Base-by-base conservation (phyloP, 179 eudicot genomes). In the Monotropa hypopitys region DNA sequence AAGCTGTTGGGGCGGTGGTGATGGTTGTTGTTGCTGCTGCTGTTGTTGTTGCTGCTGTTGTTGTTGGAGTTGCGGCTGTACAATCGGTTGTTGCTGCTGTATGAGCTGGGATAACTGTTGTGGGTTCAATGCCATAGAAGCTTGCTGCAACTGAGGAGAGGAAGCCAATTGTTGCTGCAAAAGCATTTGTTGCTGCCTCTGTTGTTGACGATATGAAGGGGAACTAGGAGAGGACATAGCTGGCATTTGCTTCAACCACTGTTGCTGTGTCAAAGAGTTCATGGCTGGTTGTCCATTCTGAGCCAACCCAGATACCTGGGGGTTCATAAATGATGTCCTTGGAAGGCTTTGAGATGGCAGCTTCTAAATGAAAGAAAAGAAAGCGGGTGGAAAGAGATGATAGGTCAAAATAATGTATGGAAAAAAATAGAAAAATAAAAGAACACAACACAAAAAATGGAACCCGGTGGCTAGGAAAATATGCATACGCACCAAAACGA, bases 241-340 rank as follows among this genome's bases (percentile, higher is more conserved):
- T 18, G 96, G 89, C 80, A 91, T 84, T 84, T 91, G 97, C 86
- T 91, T 93, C 79, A 85, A 76, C 97, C 97, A 95, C 82, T 91
- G 94, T 79, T 90, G 97, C 81, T 88, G 97, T 16, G 88, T 76
- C 76, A 90, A 57, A 43, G 93, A 79, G 81, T 83, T 89, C 85
- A 89, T 70, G 46, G 90, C 77, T 53, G 85, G 74, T 73, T 88
- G 96, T 70, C 95, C 91, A 81, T 92, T 94, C 84, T 91, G 99
- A 76, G 89, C 80, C 81, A 95, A 83, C 61, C 88, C 89, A 49
- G 99, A 70, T 59, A 93, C 74, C 73, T 84, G 90, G 49, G 90
- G 79, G 79, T 88, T 91, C 91, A 89, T 83, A 73, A 90, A 95
- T 54, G 98, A 83, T 67, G 93, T 76, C 78, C 96, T 86, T 45